Evolutionary conservation across 2,329 filamentous ascomycete genomes (phyloP).

Genomic region (Colletotrichum noveboracense): DNA sequence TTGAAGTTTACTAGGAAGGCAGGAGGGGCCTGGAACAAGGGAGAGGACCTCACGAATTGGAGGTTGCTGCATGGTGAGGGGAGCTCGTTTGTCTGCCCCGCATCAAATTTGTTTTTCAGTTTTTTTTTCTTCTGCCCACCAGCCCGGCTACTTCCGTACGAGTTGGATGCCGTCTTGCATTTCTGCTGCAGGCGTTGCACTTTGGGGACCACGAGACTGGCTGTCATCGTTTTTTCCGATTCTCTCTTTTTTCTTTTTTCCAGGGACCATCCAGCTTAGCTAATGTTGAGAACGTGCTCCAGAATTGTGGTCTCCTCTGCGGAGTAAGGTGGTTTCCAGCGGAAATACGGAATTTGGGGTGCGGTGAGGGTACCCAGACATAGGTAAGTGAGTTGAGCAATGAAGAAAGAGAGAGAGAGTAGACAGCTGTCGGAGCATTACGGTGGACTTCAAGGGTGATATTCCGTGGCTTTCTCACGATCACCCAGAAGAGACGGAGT

Average conservation of each 20-base stretch:
- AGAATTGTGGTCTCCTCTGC: neutral
- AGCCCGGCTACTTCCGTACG: constrained; percentile 7
- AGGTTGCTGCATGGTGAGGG: neutral
- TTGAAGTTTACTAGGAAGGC: neutral
- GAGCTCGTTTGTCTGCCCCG: neutral
- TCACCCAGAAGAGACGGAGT: neutral
- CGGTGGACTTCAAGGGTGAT: neutral
- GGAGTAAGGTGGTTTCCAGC: neutral
- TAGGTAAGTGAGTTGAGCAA: neutral
- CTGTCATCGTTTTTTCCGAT: neutral
- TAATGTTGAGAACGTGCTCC: neutral
- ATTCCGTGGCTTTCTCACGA: neutral
- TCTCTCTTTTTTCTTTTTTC: neutral
- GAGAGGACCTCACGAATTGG: neutral
- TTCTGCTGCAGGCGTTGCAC: neutral
- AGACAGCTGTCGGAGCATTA: neutral
- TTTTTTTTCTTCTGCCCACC: constrained; percentile 27
- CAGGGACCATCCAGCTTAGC: neutral
- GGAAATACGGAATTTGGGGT: neutral
- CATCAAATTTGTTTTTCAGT: constrained; percentile 21
- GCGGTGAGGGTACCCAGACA: neutral
- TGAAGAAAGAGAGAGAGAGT: neutral
- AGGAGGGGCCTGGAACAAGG: neutral
- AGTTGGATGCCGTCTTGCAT: neutral
- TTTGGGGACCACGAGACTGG: neutral